Evolutionary conservation across 768 basidiomycete genomes (phyloP).

Genomic region (Leucosporidium yakuticum): DNA sequence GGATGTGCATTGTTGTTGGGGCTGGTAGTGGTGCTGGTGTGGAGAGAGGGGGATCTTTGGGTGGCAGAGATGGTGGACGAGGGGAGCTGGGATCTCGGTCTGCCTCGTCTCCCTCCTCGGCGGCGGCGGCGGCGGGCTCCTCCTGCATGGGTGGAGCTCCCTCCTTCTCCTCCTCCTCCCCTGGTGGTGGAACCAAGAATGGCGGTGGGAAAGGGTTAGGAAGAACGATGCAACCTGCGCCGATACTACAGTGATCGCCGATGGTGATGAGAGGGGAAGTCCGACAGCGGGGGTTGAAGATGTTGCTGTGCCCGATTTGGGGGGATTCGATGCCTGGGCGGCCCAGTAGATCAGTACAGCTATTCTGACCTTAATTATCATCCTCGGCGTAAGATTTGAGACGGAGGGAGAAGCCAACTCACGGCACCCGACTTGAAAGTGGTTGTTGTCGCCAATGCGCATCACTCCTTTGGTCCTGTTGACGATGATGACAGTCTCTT

Average conservation of each 20-base stretch:
- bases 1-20: neutral
- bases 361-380: neutral
- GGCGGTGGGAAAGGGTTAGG: constrained; percentile 48
- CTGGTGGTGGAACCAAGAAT: neutral
- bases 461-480: constrained; percentile 65
- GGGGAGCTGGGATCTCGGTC: neutral
- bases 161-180: constrained; percentile 37
- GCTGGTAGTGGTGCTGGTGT: neutral
- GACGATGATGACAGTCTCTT: constrained; percentile 82
- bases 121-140: too few relatives aligned
- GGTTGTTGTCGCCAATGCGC: constrained; percentile 87
- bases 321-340: constrained; percentile 74
- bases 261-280: constrained; percentile 77
- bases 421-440: constrained; percentile 93
- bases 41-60: neutral
- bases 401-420: constrained; percentile 42
- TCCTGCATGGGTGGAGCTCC: constrained; percentile 23
- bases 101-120: constrained; percentile 38
- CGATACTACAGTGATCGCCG: constrained; percentile 72
- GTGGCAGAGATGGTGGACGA: neutral
- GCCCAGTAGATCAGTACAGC: too few relatives aligned
- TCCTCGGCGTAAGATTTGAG: neutral
- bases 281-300: constrained; percentile 73
- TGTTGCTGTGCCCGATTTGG: constrained; percentile 75
- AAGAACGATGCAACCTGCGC: constrained; percentile 70